These are phyloP conservation scores for Penicillium fimorum DNA, from an alignment of 495 filamentous ascomycete species.

Conservation along the genomic window DNA sequence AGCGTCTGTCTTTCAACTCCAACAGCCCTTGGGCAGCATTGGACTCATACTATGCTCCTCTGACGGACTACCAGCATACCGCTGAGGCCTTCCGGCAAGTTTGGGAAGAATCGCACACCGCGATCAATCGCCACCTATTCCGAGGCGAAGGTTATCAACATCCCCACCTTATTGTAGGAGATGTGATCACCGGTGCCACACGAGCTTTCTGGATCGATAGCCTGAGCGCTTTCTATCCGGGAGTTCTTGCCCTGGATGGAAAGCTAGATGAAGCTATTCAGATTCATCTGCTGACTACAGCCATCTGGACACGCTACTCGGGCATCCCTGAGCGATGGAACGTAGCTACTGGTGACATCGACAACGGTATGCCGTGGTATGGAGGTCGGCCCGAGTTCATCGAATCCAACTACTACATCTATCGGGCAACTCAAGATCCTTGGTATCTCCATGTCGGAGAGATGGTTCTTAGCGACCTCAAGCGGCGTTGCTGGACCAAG, in stretches of 20 bases:
- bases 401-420: constrained; percentile 91
- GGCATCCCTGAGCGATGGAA: constrained; percentile 95
- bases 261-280: constrained; percentile 87
- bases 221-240: constrained; percentile 90
- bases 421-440: constrained; percentile 87
- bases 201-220: constrained; percentile 94
- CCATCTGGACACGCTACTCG: constrained; percentile 90
- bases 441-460: constrained; percentile 97
- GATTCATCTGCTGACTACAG: constrained; percentile 84
- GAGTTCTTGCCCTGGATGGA: constrained; percentile 81
- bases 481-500: constrained; percentile 83
- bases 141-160: constrained; percentile 67
- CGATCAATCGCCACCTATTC: constrained; percentile 82
- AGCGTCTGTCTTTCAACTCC: constrained; percentile 32
- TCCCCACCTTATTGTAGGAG: constrained; percentile 88
- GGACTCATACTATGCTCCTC: constrained; percentile 52
- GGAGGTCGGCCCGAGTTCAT: constrained; percentile 93
- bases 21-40: constrained; percentile 39
- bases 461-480: constrained; percentile 89
- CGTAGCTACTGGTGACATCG: constrained; percentile 76
- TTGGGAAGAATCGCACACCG: constrained; percentile 81
- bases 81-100: constrained; percentile 74
- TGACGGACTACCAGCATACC: constrained; percentile 65
- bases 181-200: constrained; percentile 77
- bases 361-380: constrained; percentile 89